phyloP scores from a whole-genome alignment of 1,284 basidiomycete genomes.

The Pseudozyma hubeiensis region DNA sequence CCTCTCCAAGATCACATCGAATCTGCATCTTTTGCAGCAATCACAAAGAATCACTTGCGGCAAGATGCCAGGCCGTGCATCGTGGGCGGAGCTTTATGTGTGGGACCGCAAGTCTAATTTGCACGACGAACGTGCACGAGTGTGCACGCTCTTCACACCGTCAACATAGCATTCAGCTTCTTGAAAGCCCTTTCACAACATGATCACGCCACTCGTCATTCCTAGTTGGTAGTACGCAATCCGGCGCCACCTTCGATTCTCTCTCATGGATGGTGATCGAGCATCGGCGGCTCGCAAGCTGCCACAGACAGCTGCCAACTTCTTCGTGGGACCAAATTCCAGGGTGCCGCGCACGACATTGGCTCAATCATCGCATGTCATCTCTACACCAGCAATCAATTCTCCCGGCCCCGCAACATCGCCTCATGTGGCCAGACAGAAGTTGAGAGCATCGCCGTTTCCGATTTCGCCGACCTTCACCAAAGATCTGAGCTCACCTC shows the following conservation, averaged over 20 bases:
- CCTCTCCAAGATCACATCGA: conserved; percentile 26
- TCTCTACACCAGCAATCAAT: conserved; percentile 11
- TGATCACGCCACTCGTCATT: too few species aligned
- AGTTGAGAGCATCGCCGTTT: conserved; percentile 9
- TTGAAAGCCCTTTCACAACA: too few species aligned
- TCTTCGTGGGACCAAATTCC: conserved; percentile 48
- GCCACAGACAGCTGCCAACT: conserved; percentile 46
- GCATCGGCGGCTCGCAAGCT: conserved; percentile 36
- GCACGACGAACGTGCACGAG: too few species aligned
- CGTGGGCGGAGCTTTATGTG: too few species aligned
- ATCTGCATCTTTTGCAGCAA: conserved; percentile 6
- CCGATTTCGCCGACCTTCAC: conserved; percentile 9
- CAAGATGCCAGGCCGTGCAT: too few species aligned
- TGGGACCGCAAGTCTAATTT: too few species aligned
- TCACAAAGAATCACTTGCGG: too few species aligned
- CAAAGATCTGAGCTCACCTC: conserved; percentile 3
- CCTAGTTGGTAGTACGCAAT: too few species aligned
- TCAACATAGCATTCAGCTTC: too few species aligned
- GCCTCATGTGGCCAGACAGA: conserved; percentile 3
- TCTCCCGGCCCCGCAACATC: conserved; percentile 10
- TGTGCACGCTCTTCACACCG: too few species aligned
- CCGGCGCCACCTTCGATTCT: background rate
- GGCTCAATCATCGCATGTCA: conserved; percentile 36
- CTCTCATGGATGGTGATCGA: conserved; percentile 22
- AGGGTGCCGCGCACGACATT: conserved; percentile 43